Conservation (phyloP, 768 basidiomycete genomes). For the Suillus decipiens region DNA sequence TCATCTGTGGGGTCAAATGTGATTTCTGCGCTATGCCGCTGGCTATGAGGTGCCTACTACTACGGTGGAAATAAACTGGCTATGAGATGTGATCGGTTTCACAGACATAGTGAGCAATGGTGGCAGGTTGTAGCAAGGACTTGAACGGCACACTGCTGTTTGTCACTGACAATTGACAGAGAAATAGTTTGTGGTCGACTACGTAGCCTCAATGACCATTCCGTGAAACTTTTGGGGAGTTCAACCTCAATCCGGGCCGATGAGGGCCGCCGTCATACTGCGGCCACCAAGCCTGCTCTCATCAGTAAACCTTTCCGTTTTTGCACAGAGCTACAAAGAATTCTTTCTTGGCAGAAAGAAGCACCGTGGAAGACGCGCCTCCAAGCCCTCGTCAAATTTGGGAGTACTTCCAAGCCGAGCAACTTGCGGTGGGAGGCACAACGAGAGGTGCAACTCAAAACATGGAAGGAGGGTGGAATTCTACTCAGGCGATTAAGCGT, state of each 20-base stretch:
- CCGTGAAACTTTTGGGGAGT: conserved; percentile 1
- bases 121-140: background rate
- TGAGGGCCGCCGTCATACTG: background rate
- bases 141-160: background rate
- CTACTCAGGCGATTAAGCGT: no score
- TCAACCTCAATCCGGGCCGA: background rate
- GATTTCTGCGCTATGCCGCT: background rate
- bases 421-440: no score
- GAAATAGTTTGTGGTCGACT: background rate
- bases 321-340: no score
- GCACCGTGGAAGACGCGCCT: no score
- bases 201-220: background rate
- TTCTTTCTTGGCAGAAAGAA: no score
- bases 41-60: conserved; percentile 7
- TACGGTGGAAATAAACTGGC: conserved; percentile 8
- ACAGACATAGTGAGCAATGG: conserved; percentile 5
- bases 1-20: conserved; percentile 12
- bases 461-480: no score
- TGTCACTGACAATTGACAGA: background rate
- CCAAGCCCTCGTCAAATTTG: no score
- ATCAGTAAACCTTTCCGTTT: no score
- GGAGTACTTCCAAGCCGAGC: no score
- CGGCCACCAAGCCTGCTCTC: no score
- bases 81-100: conserved; percentile 10
- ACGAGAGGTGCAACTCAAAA: no score